Conservation (phyloP, 2,329 filamentous ascomycete genomes). For the Whalleya microplaca region DNA sequence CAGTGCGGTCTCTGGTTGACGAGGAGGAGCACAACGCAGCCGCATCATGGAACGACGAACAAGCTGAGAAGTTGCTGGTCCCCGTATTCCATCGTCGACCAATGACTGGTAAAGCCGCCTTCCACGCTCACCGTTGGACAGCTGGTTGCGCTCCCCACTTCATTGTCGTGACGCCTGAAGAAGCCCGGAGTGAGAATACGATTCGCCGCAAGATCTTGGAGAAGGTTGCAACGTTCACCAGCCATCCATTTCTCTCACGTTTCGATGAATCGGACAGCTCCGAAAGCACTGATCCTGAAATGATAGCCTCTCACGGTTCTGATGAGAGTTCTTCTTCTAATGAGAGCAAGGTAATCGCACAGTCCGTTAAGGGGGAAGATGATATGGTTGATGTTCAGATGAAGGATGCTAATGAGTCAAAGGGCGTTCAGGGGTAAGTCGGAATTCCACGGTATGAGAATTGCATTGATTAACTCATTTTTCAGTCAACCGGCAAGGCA, state of each 20-base stretch:
- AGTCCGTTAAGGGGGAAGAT: constrained; percentile 86
- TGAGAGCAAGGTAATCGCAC: constrained; percentile 72
- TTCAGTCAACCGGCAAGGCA: constrained; percentile 38
- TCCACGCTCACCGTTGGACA: constrained; percentile 41
- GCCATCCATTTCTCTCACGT: constrained; percentile 64
- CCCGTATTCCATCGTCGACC: constrained; percentile 68
- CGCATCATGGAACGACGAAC: constrained; percentile 59
- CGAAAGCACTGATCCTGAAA: constrained; percentile 67
- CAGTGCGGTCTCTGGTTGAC: constrained; percentile 53
- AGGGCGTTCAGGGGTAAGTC: constrained; percentile 38
- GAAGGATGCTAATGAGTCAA: constrained; percentile 60
- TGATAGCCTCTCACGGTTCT: constrained; percentile 66
- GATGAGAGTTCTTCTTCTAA: constrained; percentile 66
- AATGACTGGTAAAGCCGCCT: constrained; percentile 32
- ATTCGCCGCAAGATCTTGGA: constrained; percentile 82
- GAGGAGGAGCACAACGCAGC: constrained; percentile 39
- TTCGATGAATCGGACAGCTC: constrained; percentile 50
- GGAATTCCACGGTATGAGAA: constrained; percentile 1
- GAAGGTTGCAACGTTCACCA: constrained; percentile 77
- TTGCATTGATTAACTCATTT: constrained; percentile 26
- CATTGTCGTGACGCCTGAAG: constrained; percentile 74
- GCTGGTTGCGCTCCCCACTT: constrained; percentile 59
- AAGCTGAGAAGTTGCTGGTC: constrained; percentile 70
- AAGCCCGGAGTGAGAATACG: constrained; percentile 67
- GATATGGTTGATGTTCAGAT: constrained; percentile 90